These are phyloP conservation scores for Peziza echinospora DNA, from an alignment of 495 filamentous ascomycete genomes.

Conservation along the genomic window DNA sequence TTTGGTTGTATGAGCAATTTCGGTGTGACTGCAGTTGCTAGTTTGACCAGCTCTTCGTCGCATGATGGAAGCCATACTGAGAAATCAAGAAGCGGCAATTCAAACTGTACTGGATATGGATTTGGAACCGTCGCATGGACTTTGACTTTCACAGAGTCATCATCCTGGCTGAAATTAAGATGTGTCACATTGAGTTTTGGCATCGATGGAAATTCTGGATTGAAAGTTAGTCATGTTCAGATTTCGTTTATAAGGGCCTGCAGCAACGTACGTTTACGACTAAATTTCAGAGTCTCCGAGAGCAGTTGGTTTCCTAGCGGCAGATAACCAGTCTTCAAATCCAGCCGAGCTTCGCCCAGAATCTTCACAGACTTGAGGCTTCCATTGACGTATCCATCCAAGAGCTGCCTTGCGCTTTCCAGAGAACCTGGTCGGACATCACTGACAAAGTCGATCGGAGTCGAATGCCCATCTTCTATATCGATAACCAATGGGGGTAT, in stretches of 20 bases:
- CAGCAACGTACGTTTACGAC: conserved; percentile 40
- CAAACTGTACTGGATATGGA: conserved; percentile 49
- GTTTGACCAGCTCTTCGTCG: conserved; percentile 31
- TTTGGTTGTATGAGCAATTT: conserved; percentile 42
- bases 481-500: conserved; percentile 52
- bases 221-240: conserved; percentile 10
- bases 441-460: conserved; percentile 52
- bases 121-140: conserved; percentile 46
- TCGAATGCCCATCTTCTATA: conserved; percentile 55
- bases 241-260: not conserved
- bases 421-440: conserved; percentile 54
- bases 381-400: conserved; percentile 72
- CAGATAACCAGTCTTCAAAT: conserved; percentile 56
- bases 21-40: conserved; percentile 50
- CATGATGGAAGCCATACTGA: conserved; percentile 67
- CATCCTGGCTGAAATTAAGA: conserved; percentile 51
- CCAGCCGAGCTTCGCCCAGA: conserved; percentile 44
- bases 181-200: conserved; percentile 57
- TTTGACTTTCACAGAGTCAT: conserved; percentile 54
- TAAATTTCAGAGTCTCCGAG: conserved; percentile 47
- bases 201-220: conserved; percentile 44
- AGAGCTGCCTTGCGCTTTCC: conserved; percentile 57
- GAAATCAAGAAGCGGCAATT: conserved; percentile 60
- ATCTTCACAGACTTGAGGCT: conserved; percentile 43
- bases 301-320: conserved; percentile 50